Evolutionary conservation across 139 green algal genomes (phyloP).

Genomic region (Deuterostichococcus epilithicus): DNA sequence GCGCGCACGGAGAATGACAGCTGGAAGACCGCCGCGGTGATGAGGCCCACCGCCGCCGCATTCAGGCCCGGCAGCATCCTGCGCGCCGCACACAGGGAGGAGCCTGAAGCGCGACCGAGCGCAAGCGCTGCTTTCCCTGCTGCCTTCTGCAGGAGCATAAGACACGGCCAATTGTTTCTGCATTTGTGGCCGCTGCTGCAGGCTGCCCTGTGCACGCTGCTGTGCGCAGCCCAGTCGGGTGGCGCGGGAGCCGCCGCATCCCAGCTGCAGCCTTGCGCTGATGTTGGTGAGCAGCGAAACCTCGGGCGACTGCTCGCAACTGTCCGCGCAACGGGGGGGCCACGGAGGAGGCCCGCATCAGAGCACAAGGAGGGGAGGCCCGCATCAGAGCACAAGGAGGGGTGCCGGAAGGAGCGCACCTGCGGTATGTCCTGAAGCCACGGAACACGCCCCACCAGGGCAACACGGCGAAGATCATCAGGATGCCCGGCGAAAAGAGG

Average conservation of each 20-base stretch:
- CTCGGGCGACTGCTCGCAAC: no score
- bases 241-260: no score
- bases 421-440: conserved; percentile 48
- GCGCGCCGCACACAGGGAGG: not conserved
- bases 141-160: not conserved
- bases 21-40: conserved; percentile 78
- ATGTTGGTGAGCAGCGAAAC: no score
- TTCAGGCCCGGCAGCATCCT: conserved; percentile 75
- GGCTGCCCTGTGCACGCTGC: no score
- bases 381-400: not conserved
- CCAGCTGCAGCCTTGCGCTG: no score
- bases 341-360: no score
- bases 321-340: no score
- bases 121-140: no score
- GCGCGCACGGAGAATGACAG: conserved; percentile 64
- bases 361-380: not conserved
- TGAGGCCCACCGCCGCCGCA: conserved; percentile 79
- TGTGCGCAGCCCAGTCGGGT: no score
- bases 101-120: no score
- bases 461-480: conserved; percentile 90
- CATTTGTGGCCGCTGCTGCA: no score
- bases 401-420: not conserved
- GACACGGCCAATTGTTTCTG: no score
- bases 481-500: conserved; percentile 85
- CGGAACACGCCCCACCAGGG: conserved; percentile 85